Conservation (phyloP, 2,329 filamentous ascomycete species). For the Metarhizium humberi region DNA sequence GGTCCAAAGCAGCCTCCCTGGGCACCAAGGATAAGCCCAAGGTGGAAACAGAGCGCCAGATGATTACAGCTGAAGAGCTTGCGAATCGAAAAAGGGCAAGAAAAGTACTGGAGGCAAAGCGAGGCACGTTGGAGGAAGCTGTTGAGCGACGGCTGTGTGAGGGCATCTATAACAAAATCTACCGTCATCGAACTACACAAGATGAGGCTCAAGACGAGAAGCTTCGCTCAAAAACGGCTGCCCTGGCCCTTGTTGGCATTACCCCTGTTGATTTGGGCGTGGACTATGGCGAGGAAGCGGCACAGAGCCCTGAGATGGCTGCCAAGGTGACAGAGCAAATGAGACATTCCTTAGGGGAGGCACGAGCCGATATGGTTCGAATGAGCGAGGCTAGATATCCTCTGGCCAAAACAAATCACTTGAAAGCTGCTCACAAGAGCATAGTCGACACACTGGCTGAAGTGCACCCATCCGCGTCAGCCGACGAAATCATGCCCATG, state of each 20-base stretch:
- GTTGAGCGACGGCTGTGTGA: slow-evolving; percentile 82
- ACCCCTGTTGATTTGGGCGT: slow-evolving; percentile 77
- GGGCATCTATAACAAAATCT: slow-evolving; percentile 78
- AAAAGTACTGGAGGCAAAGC: slow-evolving; percentile 69
- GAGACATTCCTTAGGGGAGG: slow-evolving; percentile 59
- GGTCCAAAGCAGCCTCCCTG: slow-evolving; percentile 46
- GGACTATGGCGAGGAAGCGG: slow-evolving; percentile 52
- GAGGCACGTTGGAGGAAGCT: slow-evolving; percentile 72
- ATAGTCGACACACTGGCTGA: slow-evolving; percentile 79
- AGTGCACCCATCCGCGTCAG: slow-evolving; percentile 72
- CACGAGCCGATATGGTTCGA: slow-evolving; percentile 57
- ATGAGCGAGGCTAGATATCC: slow-evolving; percentile 89
- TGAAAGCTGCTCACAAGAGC: slow-evolving; percentile 83
- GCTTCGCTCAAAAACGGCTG: slow-evolving; percentile 85
- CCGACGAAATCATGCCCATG: slow-evolving; percentile 94
- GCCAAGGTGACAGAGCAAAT: slow-evolving; percentile 59
- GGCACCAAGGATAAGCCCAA: slow-evolving; percentile 42
- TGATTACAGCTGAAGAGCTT: slow-evolving; percentile 84
- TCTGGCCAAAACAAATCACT: slow-evolving; percentile 78
- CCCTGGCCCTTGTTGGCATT: slow-evolving; percentile 84
- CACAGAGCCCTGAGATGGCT: slow-evolving; percentile 46
- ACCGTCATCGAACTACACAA: slow-evolving; percentile 81
- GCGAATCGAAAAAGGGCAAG: slow-evolving; percentile 70
- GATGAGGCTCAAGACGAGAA: slow-evolving; percentile 95
- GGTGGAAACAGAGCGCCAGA: slow-evolving; percentile 57